These are phyloP conservation scores for Eucalyptus viminalis DNA, from an alignment of 345 rosid genomes.

Conservation along the genomic window DNA sequence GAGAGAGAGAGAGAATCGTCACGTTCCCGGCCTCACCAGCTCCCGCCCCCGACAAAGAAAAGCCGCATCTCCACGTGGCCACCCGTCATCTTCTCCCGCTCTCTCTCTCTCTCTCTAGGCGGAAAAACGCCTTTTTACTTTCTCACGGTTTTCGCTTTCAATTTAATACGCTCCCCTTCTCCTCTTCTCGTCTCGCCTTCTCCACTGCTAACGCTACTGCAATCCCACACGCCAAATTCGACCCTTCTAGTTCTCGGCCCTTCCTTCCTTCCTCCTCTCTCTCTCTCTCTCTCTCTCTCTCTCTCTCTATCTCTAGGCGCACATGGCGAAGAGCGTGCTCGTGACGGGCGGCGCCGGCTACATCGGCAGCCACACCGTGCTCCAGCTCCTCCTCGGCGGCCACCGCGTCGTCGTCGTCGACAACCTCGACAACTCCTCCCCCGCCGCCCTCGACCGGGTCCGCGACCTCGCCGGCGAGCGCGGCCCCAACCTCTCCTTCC, in stretches of 20 bases:
- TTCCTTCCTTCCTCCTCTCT: background rate
- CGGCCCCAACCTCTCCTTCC: constrained; percentile 46
- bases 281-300: background rate
- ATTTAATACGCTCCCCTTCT: background rate
- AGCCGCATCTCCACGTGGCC: background rate
- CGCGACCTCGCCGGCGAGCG: constrained; percentile 51
- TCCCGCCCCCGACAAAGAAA: background rate
- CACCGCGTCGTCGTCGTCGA: constrained; percentile 65
- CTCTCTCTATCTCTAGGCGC: background rate
- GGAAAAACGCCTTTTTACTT: background rate
- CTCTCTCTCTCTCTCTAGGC: background rate
- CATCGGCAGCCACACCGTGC: constrained; percentile 95
- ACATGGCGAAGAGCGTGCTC: constrained; percentile 19
- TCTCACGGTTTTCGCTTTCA: background rate
- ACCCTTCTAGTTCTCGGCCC: background rate
- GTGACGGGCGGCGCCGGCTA: constrained; percentile 99
- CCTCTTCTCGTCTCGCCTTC: too few species aligned
- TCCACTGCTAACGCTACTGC: background rate
- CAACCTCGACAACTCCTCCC: constrained; percentile 76
- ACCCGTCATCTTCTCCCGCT: background rate
- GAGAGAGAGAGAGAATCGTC: background rate
- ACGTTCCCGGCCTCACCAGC: background rate
- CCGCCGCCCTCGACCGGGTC: constrained; percentile 49
- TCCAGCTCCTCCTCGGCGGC: constrained; percentile 72
- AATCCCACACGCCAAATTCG: background rate